These are phyloP conservation scores for Spathaspora sp. DNA, from an alignment of 805 yeast genomes.

Conservation along the genomic window DNA sequence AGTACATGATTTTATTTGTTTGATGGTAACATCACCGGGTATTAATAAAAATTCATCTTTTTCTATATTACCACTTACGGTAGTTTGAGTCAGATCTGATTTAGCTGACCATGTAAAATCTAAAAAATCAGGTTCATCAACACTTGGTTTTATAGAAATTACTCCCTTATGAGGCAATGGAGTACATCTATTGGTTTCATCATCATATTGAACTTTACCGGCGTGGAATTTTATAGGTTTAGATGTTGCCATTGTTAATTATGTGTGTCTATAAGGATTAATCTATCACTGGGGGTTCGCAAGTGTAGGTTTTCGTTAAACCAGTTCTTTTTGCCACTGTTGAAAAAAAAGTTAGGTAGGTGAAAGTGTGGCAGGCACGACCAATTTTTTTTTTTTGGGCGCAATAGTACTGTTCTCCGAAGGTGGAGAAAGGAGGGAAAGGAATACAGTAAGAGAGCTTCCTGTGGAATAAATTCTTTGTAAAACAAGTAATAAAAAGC, in stretches of 20 bases:
- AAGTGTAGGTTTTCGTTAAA: background rate
- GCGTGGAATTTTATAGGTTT: slow-evolving; percentile 63
- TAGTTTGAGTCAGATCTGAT: slow-evolving; percentile 35
- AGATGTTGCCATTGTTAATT: slow-evolving; percentile 1
- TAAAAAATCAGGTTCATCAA: slow-evolving; percentile 69
- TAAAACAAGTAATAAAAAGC: background rate
- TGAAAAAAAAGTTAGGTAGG: background rate
- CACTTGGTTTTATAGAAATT: slow-evolving; percentile 55
- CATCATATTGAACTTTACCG: slow-evolving; percentile 68
- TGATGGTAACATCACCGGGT: slow-evolving; percentile 84
- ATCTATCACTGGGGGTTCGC: too few species aligned
- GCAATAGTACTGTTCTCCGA: too few species aligned
- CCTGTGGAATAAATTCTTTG: background rate
- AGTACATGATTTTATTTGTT: slow-evolving; percentile 61
- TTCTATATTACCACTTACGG: slow-evolving; percentile 29
- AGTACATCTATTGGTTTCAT: slow-evolving; percentile 56
- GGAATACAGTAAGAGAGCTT: background rate
- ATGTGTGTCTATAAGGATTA: background rate
- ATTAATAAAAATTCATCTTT: slow-evolving; percentile 66
- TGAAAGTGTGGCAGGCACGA: background rate
- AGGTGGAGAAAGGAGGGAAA: background rate
- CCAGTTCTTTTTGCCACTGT: slow-evolving; percentile 5
- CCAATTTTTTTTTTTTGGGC: background rate
- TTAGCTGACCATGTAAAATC: slow-evolving; percentile 74
- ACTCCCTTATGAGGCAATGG: slow-evolving; percentile 72